Base-by-base conservation (phyloP, 2,329 filamentous ascomycete genomes). In the Alternaria rosae region DNA sequence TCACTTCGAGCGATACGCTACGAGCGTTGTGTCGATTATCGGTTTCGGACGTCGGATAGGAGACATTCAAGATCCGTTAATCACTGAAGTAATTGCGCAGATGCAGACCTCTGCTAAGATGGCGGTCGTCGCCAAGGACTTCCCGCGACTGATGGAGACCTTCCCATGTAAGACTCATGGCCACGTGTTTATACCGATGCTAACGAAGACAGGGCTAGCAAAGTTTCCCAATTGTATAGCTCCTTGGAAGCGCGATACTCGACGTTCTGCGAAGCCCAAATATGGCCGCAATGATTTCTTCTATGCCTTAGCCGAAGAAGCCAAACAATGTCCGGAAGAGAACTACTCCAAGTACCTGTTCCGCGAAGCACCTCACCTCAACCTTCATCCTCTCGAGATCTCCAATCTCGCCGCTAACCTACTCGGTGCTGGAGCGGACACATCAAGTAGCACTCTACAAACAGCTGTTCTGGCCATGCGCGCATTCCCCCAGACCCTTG, bases 71-170 rank as follows among this genome's bases (percentile, higher is more conserved):
- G 86, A 88, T 66, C 85, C 86, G 3, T 85, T 87, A 67, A 85
- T 88, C 61, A 86, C 85, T 5, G 86, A 88, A 70, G 86, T 85
- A 10, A 85, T 88, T 59, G 82, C 84, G 0, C 78, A 85, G 30
- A 85, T 88, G 82, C 84, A 88, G 59, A 80, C 85, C 54, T 85
- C 86, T 1, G 86, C 85, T 2, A 85, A 86, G 55, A 76, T 87
- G 8, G 78, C 79, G 13, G 78, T 80, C 2, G 74, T 76, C 1
- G 88, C 79, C 38, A 85, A 85, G 70, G 82, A 77, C 0, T 87
- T 88, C 60, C 86, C 86, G 4, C 86, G 86, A 82, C 74, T 88
- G 26, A 81, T 87, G 75, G 85, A 87, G 71, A 87, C 85, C 0
- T 87, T 87, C 71, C 83, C 82, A 50, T 58, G 47, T 45, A 13